Conservation (phyloP, 2,329 filamentous ascomycete genomes). For the Stachybotrys chartarum region DNA sequence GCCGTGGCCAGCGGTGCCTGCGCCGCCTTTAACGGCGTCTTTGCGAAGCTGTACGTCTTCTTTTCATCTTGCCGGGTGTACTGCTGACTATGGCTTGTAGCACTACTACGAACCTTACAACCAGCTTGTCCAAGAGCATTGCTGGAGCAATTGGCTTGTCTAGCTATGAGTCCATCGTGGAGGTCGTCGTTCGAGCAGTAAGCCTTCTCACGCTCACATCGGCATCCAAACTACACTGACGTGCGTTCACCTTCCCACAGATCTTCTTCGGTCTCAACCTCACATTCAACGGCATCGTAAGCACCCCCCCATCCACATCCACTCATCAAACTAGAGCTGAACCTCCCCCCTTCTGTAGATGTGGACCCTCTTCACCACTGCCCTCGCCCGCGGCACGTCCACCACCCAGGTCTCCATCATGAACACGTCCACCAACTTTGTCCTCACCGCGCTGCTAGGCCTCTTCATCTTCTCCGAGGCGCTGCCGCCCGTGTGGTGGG, state of each 20-base stretch:
- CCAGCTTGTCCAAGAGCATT: constrained; percentile 36
- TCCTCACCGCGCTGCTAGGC: constrained; percentile 68
- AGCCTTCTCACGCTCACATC: constrained; percentile 14
- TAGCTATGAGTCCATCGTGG: constrained; percentile 32
- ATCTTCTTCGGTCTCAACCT: constrained; percentile 71
- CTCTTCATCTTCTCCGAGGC: constrained; percentile 63
- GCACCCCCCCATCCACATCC: constrained; percentile 9
- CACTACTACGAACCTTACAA: constrained; percentile 50
- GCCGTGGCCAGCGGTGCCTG: constrained; percentile 70
- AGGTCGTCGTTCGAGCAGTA: constrained; percentile 42
- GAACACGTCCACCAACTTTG: constrained; percentile 77
- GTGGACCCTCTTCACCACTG: constrained; percentile 78
- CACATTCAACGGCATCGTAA: constrained; percentile 62
- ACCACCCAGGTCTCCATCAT: constrained; percentile 76
- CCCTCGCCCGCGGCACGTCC: constrained; percentile 65
- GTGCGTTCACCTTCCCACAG: constrained; percentile 28
- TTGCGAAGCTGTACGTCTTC: constrained; percentile 66
- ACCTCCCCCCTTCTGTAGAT: constrained; percentile 36
- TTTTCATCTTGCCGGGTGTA: neutral
- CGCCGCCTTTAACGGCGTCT: constrained; percentile 74
- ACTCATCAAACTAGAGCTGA: neutral
- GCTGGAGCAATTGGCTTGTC: constrained; percentile 37
- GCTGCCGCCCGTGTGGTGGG: constrained; percentile 69
- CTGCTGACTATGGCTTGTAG: constrained; percentile 20
- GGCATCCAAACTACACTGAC: neutral